These are phyloP conservation scores for Pyracantha coccinea DNA, from an alignment of 331 rosid genomes.

Conservation along the genomic window DNA sequence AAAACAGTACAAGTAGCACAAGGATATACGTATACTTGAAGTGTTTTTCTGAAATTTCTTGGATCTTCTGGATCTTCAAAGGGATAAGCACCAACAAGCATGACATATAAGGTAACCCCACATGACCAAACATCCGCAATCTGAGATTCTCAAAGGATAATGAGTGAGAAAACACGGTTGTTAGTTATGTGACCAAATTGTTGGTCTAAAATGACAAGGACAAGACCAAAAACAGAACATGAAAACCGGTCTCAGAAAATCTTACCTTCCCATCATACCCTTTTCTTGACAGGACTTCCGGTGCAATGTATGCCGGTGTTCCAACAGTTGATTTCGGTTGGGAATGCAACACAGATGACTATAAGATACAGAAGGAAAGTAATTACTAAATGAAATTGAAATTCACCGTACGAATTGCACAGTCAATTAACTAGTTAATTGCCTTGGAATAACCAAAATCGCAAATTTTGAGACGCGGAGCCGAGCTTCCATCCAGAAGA, in stretches of 20 bases:
- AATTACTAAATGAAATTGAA: neutral
- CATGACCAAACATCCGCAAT: slow-evolving; percentile 99
- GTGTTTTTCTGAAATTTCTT: slow-evolving; percentile 90
- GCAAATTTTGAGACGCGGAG: slow-evolving; percentile 87
- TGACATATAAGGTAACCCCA: slow-evolving; percentile 97
- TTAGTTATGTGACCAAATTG: slow-evolving; percentile 24
- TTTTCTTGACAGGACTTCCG: slow-evolving; percentile 78
- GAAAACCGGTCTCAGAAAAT: neutral
- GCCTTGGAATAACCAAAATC: slow-evolving; percentile 98
- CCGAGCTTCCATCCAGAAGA: slow-evolving; percentile 83
- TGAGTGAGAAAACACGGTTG: neutral
- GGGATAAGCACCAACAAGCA: slow-evolving; percentile 98
- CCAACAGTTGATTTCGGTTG: slow-evolving; percentile 99
- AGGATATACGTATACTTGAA: slow-evolving; percentile 41
- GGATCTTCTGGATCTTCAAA: slow-evolving; percentile 98
- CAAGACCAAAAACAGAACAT: neutral
- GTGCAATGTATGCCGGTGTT: slow-evolving; percentile 98
- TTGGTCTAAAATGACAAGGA: slow-evolving; percentile 10
- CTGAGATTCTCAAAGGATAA: slow-evolving; percentile 37
- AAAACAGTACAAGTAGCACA: neutral
- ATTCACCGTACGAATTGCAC: neutral
- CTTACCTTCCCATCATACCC: slow-evolving; percentile 90
- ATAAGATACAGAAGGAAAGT: slow-evolving; percentile 8
- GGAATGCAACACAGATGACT: slow-evolving; percentile 94
- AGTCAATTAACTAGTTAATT: neutral